Evolutionary conservation across 1,284 basidiomycete genomes (phyloP).

Genomic region (Neonothopanus nambi): DNA sequence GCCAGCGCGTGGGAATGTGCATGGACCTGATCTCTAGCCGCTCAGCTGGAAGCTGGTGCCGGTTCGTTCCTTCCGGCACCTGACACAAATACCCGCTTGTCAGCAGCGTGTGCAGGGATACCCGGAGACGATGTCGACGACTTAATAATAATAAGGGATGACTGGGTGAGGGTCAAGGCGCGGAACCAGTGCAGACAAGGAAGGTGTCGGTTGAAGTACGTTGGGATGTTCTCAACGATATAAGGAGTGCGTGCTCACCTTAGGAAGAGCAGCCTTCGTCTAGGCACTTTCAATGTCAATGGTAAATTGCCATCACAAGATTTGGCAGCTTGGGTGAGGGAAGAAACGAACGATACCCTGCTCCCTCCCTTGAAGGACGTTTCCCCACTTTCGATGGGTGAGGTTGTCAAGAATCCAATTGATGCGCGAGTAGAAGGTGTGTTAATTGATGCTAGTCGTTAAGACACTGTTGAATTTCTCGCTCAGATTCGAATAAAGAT

Average conservation of each 20-base stretch:
- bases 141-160: conserved; percentile 55
- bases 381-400: conserved; percentile 32
- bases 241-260: conserved; percentile 5
- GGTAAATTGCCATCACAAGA: conserved; percentile 72
- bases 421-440: conserved; percentile 9
- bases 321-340: conserved; percentile 50
- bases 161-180: conserved; percentile 56
- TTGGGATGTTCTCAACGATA: conserved; percentile 9
- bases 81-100: conserved; percentile 55
- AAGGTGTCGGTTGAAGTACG: conserved; percentile 30
- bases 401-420: conserved; percentile 16
- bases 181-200: conserved; percentile 34
- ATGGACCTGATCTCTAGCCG: too few relatives aligned
- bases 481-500: background rate
- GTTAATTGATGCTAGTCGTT: conserved; percentile 12
- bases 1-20: too few relatives aligned
- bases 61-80: too few relatives aligned
- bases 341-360: conserved; percentile 17
- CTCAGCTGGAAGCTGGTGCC: too few relatives aligned
- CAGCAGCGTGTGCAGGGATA: conserved; percentile 58
- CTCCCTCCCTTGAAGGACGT: conserved; percentile 39
- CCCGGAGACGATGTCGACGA: conserved; percentile 62
- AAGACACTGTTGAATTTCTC: background rate
- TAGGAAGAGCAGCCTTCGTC: conserved; percentile 46
- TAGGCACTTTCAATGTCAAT: conserved; percentile 82